These are phyloP conservation scores for Pezicula carpinea DNA, from an alignment of 2,329 filamentous ascomycete genomes.

Conservation along the genomic window DNA sequence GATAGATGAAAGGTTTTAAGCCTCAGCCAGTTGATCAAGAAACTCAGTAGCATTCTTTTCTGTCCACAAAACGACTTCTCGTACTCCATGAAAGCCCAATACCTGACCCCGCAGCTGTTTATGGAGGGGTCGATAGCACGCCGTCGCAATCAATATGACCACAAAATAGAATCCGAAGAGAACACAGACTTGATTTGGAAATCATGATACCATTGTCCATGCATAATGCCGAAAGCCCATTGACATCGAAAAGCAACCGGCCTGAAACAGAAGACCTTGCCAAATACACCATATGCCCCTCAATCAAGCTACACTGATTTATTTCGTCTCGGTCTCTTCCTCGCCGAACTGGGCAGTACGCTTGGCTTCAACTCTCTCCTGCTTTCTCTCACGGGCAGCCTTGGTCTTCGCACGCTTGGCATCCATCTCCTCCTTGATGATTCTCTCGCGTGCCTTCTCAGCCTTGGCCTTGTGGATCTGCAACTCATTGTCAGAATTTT, in stretches of 20 bases:
- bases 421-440: conserved; percentile 99
- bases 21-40: too few species aligned
- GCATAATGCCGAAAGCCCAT: conserved; percentile 29
- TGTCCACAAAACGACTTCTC: too few species aligned
- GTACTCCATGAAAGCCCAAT: too few species aligned
- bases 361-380: conserved; percentile 89
- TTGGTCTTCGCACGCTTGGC: conserved; percentile 99
- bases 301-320: conserved; percentile 24
- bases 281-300: conserved; percentile 28
- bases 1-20: too few species aligned
- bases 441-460: conserved; percentile 94
- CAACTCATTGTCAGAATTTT: conserved; percentile 18
- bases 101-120: background rate
- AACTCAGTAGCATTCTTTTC: too few species aligned
- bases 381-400: conserved; percentile 98
- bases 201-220: conserved; percentile 32
- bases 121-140: background rate
- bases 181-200: conserved; percentile 7
- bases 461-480: conserved; percentile 99
- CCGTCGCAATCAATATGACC: background rate
- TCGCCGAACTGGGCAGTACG: conserved; percentile 73
- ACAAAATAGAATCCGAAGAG: background rate
- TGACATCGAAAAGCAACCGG: conserved; percentile 28
- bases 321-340: conserved; percentile 38
- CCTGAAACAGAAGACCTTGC: conserved; percentile 27